Evolutionary conservation across 805 yeast species (phyloP), one percentile per base, ranked within the genome.

Genomic region (Vanderwaltozyma tropicalis): DNA sequence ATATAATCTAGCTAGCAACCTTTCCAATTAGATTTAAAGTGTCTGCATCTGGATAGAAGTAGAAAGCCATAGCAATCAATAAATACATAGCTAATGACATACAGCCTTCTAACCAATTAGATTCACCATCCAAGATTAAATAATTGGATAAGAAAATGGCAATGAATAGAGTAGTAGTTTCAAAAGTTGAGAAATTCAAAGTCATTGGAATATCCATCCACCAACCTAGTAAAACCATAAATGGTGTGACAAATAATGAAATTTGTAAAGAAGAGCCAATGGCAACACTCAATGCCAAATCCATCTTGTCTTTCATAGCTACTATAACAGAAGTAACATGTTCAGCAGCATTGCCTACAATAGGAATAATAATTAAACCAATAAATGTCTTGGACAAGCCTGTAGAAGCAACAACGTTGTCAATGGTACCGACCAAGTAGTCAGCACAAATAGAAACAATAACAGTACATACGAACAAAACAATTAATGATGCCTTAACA

Each of bases 271-370:
- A 86, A 1, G 95, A 83, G 16, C 98, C 98, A 42, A 92, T 79
- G 2, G 98, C 97, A 33, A 92, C 97, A 41, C 96, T 95, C 48
- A 92, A 74, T 12, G 98, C 96, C 42, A 92, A 72, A 59, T 92
- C 97, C 96, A 92, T 92, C 64, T 92, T 92, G 62, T 92, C 85
- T 64, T 87, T 87, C 72, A 78, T 76, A 17, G 98, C 97, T 34
- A 92, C 97, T 44, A 86, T 73, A 27, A 92, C 81, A 3, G 97
- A 95, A 15, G 98, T 92, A 37, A 86, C 97, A 61, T 92, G 98
- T 62, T 92, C 98, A 11, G 97, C 97, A 3, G 98, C 98, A 53
- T 92, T 92, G 40, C 97, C 98, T 20, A 92, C 97, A 45, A 92
- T 89, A 29, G 98, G 98, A 44, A 92, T 80, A 32, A 92, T 76